phyloP scores from a whole-genome alignment of 371 early-diverging fungal species.

The Choanephora cucurbitarum region DNA sequence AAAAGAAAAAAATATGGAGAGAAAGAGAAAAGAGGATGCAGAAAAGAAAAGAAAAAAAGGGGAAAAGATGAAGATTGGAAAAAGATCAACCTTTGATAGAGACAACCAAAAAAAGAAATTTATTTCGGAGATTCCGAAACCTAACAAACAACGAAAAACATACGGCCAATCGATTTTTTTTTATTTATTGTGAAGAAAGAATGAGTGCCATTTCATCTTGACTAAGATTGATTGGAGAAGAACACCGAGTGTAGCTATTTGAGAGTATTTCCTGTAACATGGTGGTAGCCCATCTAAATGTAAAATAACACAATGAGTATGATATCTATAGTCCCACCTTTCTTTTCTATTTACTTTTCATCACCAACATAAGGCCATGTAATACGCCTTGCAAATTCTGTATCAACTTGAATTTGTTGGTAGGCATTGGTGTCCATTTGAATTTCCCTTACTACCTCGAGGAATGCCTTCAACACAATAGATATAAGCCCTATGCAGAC shows the following conservation, averaged over 20 bases:
- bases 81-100: no score
- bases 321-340: no score
- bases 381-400: conserved; percentile 53
- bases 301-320: background rate
- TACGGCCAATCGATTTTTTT: background rate
- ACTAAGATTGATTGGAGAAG: conserved; percentile 11
- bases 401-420: conserved; percentile 65
- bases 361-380: conserved; percentile 45
- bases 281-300: conserved; percentile 46
- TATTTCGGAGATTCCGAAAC: conserved; percentile 10
- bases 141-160: no score
- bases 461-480: conserved; percentile 62
- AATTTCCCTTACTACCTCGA: conserved; percentile 55
- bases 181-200: conserved; percentile 7
- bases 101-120: background rate
- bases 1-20: background rate
- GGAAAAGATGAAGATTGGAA: conserved; percentile 1
- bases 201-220: conserved; percentile 24
- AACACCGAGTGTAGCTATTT: conserved; percentile 43
- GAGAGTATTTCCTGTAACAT: conserved; percentile 61
- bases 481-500: conserved; percentile 55
- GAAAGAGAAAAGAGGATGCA: conserved; percentile 8
- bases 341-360: conserved; percentile 35
- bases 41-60: no score
- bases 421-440: conserved; percentile 49